These are phyloP conservation scores for Nakazawaea ambrosiae DNA, from an alignment of 805 yeast species.

Conservation along the genomic window DNA sequence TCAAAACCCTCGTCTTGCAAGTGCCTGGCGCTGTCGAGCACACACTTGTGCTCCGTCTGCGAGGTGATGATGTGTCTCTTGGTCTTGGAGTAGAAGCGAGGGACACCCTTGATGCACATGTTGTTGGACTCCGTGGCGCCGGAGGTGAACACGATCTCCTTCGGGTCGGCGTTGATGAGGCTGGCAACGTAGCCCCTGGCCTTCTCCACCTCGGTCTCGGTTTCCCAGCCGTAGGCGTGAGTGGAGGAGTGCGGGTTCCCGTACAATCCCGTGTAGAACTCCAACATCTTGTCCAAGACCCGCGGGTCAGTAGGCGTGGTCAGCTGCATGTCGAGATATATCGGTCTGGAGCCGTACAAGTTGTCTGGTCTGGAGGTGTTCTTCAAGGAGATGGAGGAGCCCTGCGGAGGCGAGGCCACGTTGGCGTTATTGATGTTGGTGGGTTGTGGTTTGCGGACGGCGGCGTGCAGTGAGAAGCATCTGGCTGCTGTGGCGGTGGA, in stretches of 20 bases:
- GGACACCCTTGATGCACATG: constrained; percentile 92
- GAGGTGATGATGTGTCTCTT: constrained; percentile 93
- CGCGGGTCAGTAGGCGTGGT: constrained; percentile 98
- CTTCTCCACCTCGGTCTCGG: constrained; percentile 82
- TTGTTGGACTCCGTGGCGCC: constrained; percentile 98
- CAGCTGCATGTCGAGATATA: constrained; percentile 95
- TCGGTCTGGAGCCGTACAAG: constrained; percentile 72
- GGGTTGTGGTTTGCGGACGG: constrained; percentile 7
- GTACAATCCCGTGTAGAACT: constrained; percentile 83
- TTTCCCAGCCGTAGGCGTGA: constrained; percentile 98
- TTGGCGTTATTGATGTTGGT: constrained; percentile 16
- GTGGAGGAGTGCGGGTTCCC: constrained; percentile 98
- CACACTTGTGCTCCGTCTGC: constrained; percentile 98
- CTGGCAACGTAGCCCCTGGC: constrained; percentile 81
- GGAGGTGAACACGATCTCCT: constrained; percentile 92
- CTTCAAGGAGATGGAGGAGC: constrained; percentile 37
- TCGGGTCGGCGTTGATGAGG: constrained; percentile 87
- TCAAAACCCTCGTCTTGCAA: constrained; percentile 96
- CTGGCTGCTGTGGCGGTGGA: too few species aligned
- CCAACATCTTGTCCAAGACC: constrained; percentile 82
- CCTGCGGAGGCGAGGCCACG: constrained; percentile 33
- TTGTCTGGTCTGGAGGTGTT: constrained; percentile 38
- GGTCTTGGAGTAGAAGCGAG: constrained; percentile 82
- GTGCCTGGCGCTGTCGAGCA: constrained; percentile 91
- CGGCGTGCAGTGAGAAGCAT: too few species aligned